phyloP scores from a whole-genome alignment of 2,329 filamentous ascomycete species.

The Ilyonectria sp. region DNA sequence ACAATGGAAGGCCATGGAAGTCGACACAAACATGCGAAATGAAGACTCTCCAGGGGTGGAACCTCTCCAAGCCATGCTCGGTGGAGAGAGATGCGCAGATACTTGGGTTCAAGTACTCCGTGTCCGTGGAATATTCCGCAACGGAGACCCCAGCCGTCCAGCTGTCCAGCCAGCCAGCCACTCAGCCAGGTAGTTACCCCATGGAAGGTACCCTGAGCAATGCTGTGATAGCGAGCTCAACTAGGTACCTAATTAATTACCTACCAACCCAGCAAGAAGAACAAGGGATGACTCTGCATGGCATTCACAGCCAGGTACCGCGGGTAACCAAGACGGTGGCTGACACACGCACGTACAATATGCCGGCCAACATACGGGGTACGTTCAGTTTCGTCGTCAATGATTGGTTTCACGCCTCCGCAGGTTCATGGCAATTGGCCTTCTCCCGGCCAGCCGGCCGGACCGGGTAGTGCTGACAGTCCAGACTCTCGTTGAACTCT shows the following conservation, averaged over 20 bases:
- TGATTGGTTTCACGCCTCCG: neutral
- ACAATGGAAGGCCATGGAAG: slow-evolving; percentile 12
- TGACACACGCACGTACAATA: neutral
- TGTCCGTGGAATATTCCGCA: slow-evolving; percentile 2
- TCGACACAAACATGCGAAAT: slow-evolving; percentile 21
- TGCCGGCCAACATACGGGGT: neutral
- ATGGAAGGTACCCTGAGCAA: too few species aligned
- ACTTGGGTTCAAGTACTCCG: slow-evolving; percentile 7
- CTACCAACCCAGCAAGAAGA: too few species aligned
- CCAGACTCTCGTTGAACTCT: slow-evolving; percentile 20
- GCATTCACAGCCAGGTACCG: neutral
- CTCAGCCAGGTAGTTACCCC: neutral
- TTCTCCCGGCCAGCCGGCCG: neutral
- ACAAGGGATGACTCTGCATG: too few species aligned
- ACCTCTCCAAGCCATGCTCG: slow-evolving; percentile 8
- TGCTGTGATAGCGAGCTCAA: too few species aligned
- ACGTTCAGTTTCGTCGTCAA: neutral
- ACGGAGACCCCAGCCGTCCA: slow-evolving; percentile 4
- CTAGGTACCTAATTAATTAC: too few species aligned
- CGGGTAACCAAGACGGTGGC: too few species aligned
- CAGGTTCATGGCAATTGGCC: neutral
- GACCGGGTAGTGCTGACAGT: slow-evolving; percentile 6
- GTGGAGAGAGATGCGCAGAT: slow-evolving; percentile 24
- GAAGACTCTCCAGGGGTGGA: slow-evolving; percentile 23
- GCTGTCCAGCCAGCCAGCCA: neutral